These are phyloP conservation scores for Colletotrichum spinosum DNA, from an alignment of 2,329 filamentous ascomycete genomes.

Conservation along the genomic window DNA sequence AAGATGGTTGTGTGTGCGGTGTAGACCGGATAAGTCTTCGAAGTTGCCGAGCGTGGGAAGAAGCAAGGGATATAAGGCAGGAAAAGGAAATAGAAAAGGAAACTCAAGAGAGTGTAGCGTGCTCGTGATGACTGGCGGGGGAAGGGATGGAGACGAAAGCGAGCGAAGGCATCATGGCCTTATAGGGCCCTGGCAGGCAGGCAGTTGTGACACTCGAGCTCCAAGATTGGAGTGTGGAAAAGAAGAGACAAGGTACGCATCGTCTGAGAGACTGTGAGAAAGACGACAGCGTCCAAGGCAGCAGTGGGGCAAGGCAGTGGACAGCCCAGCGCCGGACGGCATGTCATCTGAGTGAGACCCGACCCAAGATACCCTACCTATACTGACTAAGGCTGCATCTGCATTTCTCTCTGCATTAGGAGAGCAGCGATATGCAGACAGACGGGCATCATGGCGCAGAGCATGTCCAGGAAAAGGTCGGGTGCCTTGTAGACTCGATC, in stretches of 20 bases:
- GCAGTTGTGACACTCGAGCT: constrained; percentile 43
- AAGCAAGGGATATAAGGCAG: constrained; percentile 40
- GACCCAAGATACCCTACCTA: not conserved
- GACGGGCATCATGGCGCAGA: constrained; percentile 39
- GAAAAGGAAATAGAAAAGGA: constrained; percentile 41
- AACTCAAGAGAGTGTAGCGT: constrained; percentile 40
- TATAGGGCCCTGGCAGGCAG: constrained; percentile 61
- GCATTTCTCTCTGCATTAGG: constrained; percentile 38
- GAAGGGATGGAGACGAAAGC: constrained; percentile 40
- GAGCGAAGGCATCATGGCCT: constrained; percentile 63
- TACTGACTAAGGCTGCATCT: constrained; percentile 41
- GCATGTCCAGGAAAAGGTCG: constrained; percentile 36
- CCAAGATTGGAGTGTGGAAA: too few relatives aligned
- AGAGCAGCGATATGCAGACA: constrained; percentile 33
- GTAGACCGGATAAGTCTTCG: constrained; percentile 6
- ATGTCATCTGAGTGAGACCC: constrained; percentile 37
- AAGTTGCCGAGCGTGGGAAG: constrained; percentile 30
- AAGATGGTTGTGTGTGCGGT: constrained; percentile 12
- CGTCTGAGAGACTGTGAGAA: too few relatives aligned
- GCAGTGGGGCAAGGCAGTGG: constrained; percentile 34
- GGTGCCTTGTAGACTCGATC: constrained; percentile 40
- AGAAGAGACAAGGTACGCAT: too few relatives aligned
- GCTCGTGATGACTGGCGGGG: constrained; percentile 37
- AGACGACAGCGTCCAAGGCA: constrained; percentile 18
- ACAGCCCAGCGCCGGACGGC: constrained; percentile 12